Percentiles rank a stretch among this genome's conserved stretches.
These are phyloP conservation scores for Limtongia smithiae DNA, from an alignment of 805 yeast genomes.

Conservation along the genomic window DNA sequence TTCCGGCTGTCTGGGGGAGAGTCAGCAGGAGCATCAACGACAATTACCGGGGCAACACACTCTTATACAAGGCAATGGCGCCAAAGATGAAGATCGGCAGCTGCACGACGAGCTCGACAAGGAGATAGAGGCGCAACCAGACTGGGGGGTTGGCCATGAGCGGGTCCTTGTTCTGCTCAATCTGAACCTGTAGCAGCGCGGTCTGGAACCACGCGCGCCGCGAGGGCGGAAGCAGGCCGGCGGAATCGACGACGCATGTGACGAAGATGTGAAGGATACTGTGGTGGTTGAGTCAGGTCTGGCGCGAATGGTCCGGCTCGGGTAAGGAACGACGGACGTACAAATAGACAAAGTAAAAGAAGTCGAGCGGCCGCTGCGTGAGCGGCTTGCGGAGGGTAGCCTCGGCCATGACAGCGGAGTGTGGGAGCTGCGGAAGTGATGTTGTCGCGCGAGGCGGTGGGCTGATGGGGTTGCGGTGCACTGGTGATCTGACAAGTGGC, in stretches of 20 bases:
- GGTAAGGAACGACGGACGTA: neutral
- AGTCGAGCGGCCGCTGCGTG: slow-evolving; percentile 6
- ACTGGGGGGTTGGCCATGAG: slow-evolving; percentile 54
- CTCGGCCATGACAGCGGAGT: too few species aligned
- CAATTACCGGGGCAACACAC: slow-evolving; percentile 30
- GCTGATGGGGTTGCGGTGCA: too few species aligned
- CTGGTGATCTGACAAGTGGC: too few species aligned
- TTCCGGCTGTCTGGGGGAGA: slow-evolving; percentile 27
- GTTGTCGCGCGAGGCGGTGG: too few species aligned
- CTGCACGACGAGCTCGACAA: slow-evolving; percentile 70
- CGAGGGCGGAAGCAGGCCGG: slow-evolving; percentile 58
- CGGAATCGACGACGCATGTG: slow-evolving; percentile 70
- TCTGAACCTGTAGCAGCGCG: slow-evolving; percentile 54
- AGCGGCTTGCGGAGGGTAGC: slow-evolving; percentile 1
- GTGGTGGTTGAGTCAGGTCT: neutral
- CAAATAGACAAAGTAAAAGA: slow-evolving; percentile 8
- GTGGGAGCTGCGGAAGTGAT: too few species aligned
- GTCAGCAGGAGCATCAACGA: slow-evolving; percentile 10
- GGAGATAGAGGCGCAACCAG: slow-evolving; percentile 74
- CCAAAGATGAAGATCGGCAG: slow-evolving; percentile 68
- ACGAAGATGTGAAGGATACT: slow-evolving; percentile 66
- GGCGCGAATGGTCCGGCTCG: too few species aligned
- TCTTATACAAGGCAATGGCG: slow-evolving; percentile 35
- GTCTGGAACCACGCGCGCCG: slow-evolving; percentile 45
- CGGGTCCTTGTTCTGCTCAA: slow-evolving; percentile 65